phyloP scores from a whole-genome alignment of 1,284 basidiomycete genomes.

The Irpex lacteus region DNA sequence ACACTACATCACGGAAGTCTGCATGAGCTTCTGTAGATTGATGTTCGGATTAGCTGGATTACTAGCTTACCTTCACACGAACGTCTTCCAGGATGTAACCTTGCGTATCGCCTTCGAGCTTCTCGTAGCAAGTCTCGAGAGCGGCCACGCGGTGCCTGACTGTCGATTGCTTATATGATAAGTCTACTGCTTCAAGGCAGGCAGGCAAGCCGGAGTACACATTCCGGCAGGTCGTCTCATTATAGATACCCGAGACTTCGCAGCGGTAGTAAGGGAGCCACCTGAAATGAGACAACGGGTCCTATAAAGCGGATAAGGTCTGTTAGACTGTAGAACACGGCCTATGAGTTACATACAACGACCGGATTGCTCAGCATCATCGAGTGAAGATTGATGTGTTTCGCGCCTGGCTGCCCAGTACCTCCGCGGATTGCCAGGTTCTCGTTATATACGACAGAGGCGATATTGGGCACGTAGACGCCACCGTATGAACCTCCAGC shows the following conservation, averaged over 20 bases:
- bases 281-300: constrained; percentile 25
- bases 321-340: background rate
- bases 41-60: background rate
- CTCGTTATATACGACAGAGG: constrained; percentile 30
- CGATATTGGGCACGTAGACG: constrained; percentile 32
- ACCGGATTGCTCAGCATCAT: constrained; percentile 33
- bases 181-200: constrained; percentile 5
- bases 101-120: background rate
- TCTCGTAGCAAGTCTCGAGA: background rate
- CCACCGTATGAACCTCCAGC: constrained; percentile 35
- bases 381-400: constrained; percentile 30
- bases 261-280: constrained; percentile 31
- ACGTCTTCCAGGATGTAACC: background rate
- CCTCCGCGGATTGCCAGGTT: constrained; percentile 24
- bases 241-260: constrained; percentile 24
- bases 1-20: background rate
- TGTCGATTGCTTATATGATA: constrained; percentile 3
- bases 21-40: background rate
- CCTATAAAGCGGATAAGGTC: constrained; percentile 15
- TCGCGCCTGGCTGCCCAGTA: constrained; percentile 17
- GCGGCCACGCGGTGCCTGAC: constrained; percentile 1
- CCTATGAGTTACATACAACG: constrained; percentile 21
- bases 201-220: constrained; percentile 2
- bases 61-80: background rate
- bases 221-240: constrained; percentile 24